Evolutionary conservation across 768 basidiomycete genomes (phyloP).

Genomic region (Tulasnella sp.): DNA sequence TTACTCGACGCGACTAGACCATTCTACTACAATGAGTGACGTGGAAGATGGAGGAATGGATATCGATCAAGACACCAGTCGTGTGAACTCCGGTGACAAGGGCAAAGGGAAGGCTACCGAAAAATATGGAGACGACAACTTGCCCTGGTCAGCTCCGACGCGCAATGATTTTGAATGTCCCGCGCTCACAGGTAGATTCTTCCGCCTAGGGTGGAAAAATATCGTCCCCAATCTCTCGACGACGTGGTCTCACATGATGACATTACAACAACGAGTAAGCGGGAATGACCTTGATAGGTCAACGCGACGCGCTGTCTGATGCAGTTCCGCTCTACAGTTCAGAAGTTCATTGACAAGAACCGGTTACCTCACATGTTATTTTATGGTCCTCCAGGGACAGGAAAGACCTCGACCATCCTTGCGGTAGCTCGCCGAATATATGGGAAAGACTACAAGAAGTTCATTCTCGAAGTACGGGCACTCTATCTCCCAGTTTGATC

Average conservation of each 20-base stretch:
- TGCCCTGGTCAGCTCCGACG: constrained; percentile 66
- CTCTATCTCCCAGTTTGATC: not conserved
- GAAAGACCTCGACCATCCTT: constrained; percentile 95
- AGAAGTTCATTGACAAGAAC: constrained; percentile 94
- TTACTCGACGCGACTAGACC: constrained; percentile 16
- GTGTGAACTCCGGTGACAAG: constrained; percentile 39
- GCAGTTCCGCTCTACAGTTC: constrained; percentile 47
- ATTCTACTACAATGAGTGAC: constrained; percentile 22
- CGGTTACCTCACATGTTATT: constrained; percentile 91
- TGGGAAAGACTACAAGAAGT: constrained; percentile 77
- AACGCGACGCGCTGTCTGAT: constrained; percentile 11
- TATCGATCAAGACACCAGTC: not conserved
- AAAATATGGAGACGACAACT: constrained; percentile 50
- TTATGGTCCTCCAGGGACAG: constrained; percentile 97
- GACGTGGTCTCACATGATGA: constrained; percentile 97
- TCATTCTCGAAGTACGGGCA: constrained; percentile 81
- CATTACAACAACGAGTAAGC: constrained; percentile 88
- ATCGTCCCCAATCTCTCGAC: constrained; percentile 82
- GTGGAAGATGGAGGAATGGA: constrained; percentile 19
- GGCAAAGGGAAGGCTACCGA: constrained; percentile 67
- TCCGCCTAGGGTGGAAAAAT: constrained; percentile 87
- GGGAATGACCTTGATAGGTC: not conserved
- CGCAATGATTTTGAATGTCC: constrained; percentile 18
- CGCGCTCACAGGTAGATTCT: not conserved
- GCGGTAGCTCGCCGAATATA: constrained; percentile 95